These are phyloP conservation scores for Nelumbo lutea DNA, from an alignment of 164 flowering plant genomes.

Conservation along the genomic window DNA sequence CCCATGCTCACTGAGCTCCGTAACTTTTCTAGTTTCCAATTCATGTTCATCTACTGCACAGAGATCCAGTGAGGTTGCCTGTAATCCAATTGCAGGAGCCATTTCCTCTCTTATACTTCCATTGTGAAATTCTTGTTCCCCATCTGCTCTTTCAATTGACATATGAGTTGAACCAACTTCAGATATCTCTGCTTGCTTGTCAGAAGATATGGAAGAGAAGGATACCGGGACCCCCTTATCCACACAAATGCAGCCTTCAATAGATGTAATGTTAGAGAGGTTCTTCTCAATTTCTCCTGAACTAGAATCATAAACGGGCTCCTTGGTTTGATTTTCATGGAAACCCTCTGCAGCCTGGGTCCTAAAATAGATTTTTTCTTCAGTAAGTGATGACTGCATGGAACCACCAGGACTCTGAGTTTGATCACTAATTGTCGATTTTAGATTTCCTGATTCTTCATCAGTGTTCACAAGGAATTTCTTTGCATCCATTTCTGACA, in stretches of 20 bases:
- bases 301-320: conserved; percentile 76
- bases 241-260: conserved; percentile 8
- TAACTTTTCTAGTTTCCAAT: conserved; percentile 12
- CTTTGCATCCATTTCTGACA: conserved; percentile 13
- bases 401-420: conserved; percentile 6
- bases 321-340: conserved; percentile 34
- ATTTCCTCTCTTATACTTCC: conserved; percentile 16
- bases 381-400: neutral
- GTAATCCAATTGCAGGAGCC: conserved; percentile 12
- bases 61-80: conserved; percentile 15
- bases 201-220: conserved; percentile 38
- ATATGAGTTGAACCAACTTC: conserved; percentile 23
- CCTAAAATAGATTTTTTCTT: neutral
- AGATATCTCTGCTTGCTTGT: conserved; percentile 25
- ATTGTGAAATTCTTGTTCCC: conserved; percentile 14
- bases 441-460: conserved; percentile 7
- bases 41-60: conserved; percentile 25
- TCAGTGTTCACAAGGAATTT: conserved; percentile 9
- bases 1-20: conserved; percentile 14
- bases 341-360: conserved; percentile 3
- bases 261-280: conserved; percentile 21
- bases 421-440: conserved; percentile 7
- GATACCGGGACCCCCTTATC: conserved; percentile 13
- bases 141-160: conserved; percentile 16
- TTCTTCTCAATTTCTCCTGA: conserved; percentile 34